phyloP scores from a whole-genome alignment of 306 rosid genomes.

The Pterocarpus macrocarpus region DNA sequence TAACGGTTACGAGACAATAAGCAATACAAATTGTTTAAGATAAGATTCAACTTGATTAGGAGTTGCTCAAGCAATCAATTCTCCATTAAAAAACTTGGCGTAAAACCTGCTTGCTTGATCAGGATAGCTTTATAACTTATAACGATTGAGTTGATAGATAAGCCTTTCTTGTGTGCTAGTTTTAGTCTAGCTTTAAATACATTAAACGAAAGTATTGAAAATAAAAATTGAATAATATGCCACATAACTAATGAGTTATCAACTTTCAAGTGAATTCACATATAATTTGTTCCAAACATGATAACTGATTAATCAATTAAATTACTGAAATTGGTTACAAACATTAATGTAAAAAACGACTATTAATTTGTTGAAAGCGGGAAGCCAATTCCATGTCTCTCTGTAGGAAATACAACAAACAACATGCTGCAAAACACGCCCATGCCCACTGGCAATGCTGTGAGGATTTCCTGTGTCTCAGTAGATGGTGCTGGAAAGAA shows the following conservation, averaged over 20 bases:
- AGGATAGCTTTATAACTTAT: background rate
- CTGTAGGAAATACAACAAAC: slow-evolving; percentile 68
- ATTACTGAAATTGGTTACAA: slow-evolving; percentile 15
- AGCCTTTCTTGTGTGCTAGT: background rate
- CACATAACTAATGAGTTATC: background rate
- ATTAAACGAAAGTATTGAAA: background rate
- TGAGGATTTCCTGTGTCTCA: slow-evolving; percentile 65
- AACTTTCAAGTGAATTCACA: background rate
- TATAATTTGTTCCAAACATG: background rate
- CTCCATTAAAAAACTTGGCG: background rate
- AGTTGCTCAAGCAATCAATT: slow-evolving; percentile 19
- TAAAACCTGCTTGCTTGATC: slow-evolving; percentile 17
- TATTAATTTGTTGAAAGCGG: slow-evolving; percentile 60
- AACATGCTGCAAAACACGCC: slow-evolving; percentile 69
- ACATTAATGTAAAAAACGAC: background rate
- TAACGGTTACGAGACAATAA: background rate
- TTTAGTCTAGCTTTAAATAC: background rate
- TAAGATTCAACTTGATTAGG: background rate
- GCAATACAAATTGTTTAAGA: background rate
- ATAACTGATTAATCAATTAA: background rate
- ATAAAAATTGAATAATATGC: background rate
- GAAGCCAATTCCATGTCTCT: slow-evolving; percentile 88
- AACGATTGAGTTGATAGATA: background rate
- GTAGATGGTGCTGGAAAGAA: slow-evolving; percentile 71
- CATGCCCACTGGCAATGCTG: slow-evolving; percentile 71